phyloP scores from a whole-genome alignment of 768 basidiomycete genomes.

The Wakefieldia striispora region DNA sequence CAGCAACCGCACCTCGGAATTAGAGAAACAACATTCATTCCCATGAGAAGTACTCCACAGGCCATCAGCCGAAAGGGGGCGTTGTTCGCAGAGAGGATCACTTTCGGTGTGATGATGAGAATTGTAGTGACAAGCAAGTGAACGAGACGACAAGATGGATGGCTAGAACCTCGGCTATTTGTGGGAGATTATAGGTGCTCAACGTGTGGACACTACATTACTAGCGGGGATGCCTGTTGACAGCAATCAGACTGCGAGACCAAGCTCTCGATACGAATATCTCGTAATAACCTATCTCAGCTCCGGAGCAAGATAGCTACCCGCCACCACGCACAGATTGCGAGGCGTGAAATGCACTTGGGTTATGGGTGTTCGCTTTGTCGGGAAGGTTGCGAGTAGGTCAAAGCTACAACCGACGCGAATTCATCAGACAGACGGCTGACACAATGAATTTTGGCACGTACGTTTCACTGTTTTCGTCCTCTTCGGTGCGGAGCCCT shows the following conservation, averaged over 20 bases:
- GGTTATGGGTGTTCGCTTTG: constrained; percentile 91
- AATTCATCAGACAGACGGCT: not conserved
- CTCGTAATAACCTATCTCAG: constrained; percentile 34
- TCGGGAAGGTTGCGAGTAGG: constrained; percentile 86
- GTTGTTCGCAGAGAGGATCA: not conserved
- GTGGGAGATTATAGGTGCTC: not conserved
- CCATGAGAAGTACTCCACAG: not conserved
- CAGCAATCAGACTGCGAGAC: not conserved
- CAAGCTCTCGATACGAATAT: not conserved
- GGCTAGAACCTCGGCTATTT: constrained; percentile 1
- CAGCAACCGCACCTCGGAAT: constrained; percentile 4
- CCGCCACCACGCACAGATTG: constrained; percentile 89
- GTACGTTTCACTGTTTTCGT: constrained; percentile 70
- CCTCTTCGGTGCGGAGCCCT: constrained; percentile 38
- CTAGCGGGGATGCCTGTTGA: not conserved
- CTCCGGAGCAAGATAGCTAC: constrained; percentile 65
- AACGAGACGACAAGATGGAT: constrained; percentile 1
- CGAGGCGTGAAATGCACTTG: constrained; percentile 94
- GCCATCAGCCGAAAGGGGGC: no score
- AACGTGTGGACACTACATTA: not conserved
- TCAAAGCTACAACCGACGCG: constrained; percentile 56
- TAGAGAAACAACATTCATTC: not conserved
- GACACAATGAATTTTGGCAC: constrained; percentile 26
- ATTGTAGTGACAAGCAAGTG: constrained; percentile 8
- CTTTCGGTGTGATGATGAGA: not conserved